Conservation (phyloP, 495 filamentous ascomycete species). For the Bathelium albidoporum region DNA sequence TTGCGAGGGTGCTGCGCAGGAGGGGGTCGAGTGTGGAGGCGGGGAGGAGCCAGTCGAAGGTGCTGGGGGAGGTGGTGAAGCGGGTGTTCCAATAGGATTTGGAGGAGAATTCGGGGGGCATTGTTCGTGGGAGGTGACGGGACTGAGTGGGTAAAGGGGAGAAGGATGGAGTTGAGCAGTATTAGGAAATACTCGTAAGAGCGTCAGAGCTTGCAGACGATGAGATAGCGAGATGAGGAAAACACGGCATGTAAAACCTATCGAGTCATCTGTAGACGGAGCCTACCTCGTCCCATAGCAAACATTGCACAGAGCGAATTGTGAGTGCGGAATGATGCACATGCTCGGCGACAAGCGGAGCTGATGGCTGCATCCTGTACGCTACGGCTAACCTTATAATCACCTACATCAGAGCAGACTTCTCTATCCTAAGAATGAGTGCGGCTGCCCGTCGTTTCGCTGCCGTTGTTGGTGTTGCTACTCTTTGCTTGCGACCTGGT, state of each 20-base stretch:
- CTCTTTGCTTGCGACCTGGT: conserved; percentile 1
- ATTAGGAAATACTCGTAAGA: too few relatives aligned
- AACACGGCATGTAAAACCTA: not conserved
- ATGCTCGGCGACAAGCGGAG: not conserved
- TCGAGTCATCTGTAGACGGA: not conserved
- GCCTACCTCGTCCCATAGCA: not conserved
- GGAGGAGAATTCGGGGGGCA: conserved; percentile 15
- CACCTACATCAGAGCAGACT: not conserved
- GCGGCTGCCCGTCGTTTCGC: not conserved
- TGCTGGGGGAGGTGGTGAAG: conserved; percentile 16
- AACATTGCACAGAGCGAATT: not conserved
- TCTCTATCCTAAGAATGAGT: not conserved
- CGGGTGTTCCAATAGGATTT: conserved; percentile 21
- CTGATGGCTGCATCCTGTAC: not conserved
- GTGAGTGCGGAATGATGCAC: not conserved
- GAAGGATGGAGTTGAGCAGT: not conserved
- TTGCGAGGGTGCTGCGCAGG: conserved; percentile 11
- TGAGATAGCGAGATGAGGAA: not conserved
- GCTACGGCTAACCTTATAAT: not conserved
- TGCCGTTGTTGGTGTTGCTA: not conserved
- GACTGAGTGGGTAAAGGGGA: not conserved
- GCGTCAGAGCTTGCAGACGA: not conserved
- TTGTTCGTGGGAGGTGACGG: not conserved
- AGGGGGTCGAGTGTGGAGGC: conserved; percentile 18
- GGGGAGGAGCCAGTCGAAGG: conserved; percentile 23